These are phyloP conservation scores for Vitis amurensis DNA, from an alignment of 164 flowering plant genomes.

Conservation along the genomic window DNA sequence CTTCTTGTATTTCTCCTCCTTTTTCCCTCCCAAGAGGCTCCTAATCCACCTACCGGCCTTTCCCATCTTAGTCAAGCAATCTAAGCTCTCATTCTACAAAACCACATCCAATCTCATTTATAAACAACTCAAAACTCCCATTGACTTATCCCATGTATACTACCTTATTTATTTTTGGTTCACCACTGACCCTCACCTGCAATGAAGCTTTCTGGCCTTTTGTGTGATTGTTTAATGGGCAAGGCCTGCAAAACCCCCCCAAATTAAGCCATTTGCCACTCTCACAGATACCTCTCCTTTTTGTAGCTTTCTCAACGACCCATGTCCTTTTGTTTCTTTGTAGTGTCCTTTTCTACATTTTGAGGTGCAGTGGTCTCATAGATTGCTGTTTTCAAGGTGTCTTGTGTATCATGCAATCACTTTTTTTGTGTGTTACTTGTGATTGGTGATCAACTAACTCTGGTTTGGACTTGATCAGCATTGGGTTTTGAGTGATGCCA, in stretches of 20 bases:
- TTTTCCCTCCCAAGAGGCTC: conserved; percentile 47
- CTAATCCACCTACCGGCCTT: conserved; percentile 71
- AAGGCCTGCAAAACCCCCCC: conserved; percentile 40
- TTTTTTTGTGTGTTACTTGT: too few species aligned
- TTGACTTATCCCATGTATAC: neutral
- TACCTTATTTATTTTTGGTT: neutral
- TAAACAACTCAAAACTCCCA: neutral
- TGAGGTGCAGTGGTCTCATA: too few species aligned
- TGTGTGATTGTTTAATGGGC: conserved; percentile 14
- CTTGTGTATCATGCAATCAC: neutral
- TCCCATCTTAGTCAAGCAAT: conserved; percentile 41
- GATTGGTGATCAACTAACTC: neutral
- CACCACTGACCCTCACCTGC: neutral
- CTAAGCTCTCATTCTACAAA: too few species aligned
- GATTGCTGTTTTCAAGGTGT: too few species aligned
- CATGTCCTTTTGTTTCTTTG: neutral
- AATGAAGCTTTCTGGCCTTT: neutral
- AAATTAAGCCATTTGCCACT: conserved; percentile 47
- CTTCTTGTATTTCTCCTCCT: conserved; percentile 29
- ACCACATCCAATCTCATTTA: too few species aligned
- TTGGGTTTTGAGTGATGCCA: too few species aligned
- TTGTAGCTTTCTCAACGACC: conserved; percentile 9
- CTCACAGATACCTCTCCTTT: neutral
- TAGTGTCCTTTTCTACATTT: too few species aligned
- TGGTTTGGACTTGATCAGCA: too few species aligned